Percentiles rank a stretch among this genome's conserved stretches.
Evolutionary conservation across 2,329 filamentous ascomycete genomes (phyloP).

Genomic region (Aspergillus novoparasiticus): DNA sequence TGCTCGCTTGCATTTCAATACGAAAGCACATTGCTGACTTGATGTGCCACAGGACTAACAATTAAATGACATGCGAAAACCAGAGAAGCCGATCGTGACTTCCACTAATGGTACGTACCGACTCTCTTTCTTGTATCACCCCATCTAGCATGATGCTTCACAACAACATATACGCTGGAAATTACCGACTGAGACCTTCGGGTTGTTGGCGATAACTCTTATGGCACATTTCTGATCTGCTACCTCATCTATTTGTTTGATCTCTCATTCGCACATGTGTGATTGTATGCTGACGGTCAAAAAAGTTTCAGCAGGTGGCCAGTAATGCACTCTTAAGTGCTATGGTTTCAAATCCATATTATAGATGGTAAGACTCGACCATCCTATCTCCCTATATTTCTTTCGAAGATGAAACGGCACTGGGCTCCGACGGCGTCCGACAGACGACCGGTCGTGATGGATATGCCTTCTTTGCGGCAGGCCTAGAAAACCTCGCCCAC

Average conservation of each 20-base stretch:
- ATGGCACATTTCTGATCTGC: constrained; percentile 79
- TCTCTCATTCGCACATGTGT: constrained; percentile 14
- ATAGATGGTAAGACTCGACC: constrained; percentile 10
- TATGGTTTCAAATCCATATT: background rate
- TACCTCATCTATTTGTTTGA: constrained; percentile 18
- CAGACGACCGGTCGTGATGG: constrained; percentile 69
- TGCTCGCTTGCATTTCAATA: constrained; percentile 6
- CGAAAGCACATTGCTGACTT: constrained; percentile 14
- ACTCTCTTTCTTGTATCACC: constrained; percentile 33
- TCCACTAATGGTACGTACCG: constrained; percentile 30
- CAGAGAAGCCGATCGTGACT: background rate
- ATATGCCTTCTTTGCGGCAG: constrained; percentile 87
- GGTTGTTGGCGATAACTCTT: constrained; percentile 72
- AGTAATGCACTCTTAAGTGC: background rate
- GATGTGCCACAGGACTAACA: constrained; percentile 17
- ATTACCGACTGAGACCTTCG: constrained; percentile 85
- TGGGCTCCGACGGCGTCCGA: constrained; percentile 82
- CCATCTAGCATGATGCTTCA: constrained; percentile 59
- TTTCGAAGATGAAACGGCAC: constrained; percentile 66
- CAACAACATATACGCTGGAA: constrained; percentile 75
- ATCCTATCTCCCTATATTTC: constrained; percentile 2
- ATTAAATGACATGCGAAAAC: background rate
- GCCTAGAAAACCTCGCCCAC: constrained; percentile 99
- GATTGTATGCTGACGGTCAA: constrained; percentile 21
- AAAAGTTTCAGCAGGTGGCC: constrained; percentile 12